A percentile compares a stretch with the other conserved stretches of the same genome.
Evolutionary conservation across 371 early-diverging fungal genomes (phyloP).

Genomic region (Aphelidium insulamus): DNA sequence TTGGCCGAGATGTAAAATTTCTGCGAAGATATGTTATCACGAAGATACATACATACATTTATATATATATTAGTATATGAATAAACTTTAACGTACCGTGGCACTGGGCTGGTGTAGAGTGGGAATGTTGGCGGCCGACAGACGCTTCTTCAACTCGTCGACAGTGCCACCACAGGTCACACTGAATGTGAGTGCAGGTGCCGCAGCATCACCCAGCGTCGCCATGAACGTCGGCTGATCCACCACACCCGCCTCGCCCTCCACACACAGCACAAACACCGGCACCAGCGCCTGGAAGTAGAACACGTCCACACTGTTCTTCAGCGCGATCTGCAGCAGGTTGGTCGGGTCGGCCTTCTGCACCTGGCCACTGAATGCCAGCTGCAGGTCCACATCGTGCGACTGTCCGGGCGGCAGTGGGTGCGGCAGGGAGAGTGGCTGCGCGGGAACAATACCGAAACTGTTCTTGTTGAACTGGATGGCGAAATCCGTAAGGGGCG

Average conservation of each 20-base stretch:
- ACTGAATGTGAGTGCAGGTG: too few relatives aligned
- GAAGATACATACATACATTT: too few relatives aligned
- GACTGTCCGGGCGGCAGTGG: slow-evolving; percentile 13
- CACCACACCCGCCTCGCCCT: too few relatives aligned
- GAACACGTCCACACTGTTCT: slow-evolving; percentile 30
- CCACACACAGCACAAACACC: slow-evolving; percentile 15
- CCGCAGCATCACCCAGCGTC: too few relatives aligned
- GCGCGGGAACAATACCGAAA: slow-evolving; percentile 23
- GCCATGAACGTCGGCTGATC: not conserved
- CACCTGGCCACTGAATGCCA: slow-evolving; percentile 13
- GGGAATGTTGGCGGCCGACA: too few relatives aligned
- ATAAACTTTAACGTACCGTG: too few relatives aligned
- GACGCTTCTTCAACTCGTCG: too few relatives aligned
- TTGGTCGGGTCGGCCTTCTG: slow-evolving; percentile 24
- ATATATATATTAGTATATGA: too few relatives aligned
- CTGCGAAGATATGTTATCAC: too few relatives aligned
- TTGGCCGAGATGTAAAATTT: too few relatives aligned
- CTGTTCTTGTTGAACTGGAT: slow-evolving; percentile 52
- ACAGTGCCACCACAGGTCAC: too few relatives aligned
- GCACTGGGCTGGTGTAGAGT: too few relatives aligned
- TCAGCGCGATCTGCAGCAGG: slow-evolving; percentile 37
- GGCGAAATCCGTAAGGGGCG: slow-evolving; percentile 30
- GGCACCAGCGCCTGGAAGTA: slow-evolving; percentile 27
- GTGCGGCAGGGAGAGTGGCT: slow-evolving; percentile 15
- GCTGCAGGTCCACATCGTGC: slow-evolving; percentile 14